A percentile compares a stretch with the other conserved stretches of the same genome.
Evolutionary conservation across 1,284 basidiomycete genomes (phyloP).

Genomic region (Cryptococcus jaspeensis): DNA sequence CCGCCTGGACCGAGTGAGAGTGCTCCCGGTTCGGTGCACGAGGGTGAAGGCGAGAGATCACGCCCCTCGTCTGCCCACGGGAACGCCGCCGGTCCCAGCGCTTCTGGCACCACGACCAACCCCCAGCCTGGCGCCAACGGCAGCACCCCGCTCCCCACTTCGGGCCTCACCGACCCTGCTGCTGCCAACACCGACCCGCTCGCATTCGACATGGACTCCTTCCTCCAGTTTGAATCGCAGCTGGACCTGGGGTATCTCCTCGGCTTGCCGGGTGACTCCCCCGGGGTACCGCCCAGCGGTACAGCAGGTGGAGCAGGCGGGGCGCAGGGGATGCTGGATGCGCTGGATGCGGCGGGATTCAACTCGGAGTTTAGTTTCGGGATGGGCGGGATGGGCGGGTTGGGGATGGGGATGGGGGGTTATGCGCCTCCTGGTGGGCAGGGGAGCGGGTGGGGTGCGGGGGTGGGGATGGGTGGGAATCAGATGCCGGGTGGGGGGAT

Average conservation of each 20-base stretch:
- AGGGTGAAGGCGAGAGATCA: neutral
- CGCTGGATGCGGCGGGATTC: neutral
- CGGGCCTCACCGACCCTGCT: too few relatives aligned
- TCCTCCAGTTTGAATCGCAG: slow-evolving; percentile 23
- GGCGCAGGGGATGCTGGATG: neutral
- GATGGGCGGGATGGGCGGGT: slow-evolving; percentile 13
- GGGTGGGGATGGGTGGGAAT: too few relatives aligned
- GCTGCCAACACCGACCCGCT: neutral
- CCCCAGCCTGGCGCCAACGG: too few relatives aligned
- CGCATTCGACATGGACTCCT: slow-evolving; percentile 22
- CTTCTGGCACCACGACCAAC: too few relatives aligned
- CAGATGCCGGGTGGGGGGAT: too few relatives aligned
- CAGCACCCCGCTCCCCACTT: too few relatives aligned
- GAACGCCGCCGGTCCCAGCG: neutral
- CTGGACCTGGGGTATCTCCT: slow-evolving; percentile 25
- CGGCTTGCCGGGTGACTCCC: slow-evolving; percentile 25
- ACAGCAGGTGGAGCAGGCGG: neutral
- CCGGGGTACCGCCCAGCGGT: neutral
- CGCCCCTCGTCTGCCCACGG: neutral
- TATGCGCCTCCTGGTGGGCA: too few relatives aligned
- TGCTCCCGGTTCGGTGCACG: neutral
- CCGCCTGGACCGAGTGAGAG: neutral
- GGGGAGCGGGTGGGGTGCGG: too few relatives aligned
- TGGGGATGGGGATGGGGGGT: too few relatives aligned
- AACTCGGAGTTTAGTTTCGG: slow-evolving; percentile 17